phyloP scores from a whole-genome alignment of 2,329 filamentous ascomycete genomes.

The Ustulina deusta region DNA sequence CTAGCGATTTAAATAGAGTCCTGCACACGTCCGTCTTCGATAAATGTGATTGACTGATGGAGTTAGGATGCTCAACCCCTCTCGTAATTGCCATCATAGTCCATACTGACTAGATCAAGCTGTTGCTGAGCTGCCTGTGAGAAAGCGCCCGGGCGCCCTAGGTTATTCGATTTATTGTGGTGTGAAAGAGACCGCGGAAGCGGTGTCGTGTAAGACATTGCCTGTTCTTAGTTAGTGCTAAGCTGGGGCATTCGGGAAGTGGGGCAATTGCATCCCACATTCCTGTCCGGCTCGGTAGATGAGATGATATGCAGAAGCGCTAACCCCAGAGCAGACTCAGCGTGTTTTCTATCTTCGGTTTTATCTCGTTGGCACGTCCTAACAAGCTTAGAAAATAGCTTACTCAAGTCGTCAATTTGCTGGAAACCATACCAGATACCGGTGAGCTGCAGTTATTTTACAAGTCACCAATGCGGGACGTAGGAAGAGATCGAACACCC shows the following conservation, averaged over 20 bases:
- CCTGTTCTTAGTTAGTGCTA: neutral
- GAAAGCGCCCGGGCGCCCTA: too few species aligned
- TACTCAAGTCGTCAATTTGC: neutral
- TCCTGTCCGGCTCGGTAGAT: conserved; percentile 5
- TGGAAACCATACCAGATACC: too few species aligned
- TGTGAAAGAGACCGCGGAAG: neutral
- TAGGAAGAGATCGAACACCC: neutral
- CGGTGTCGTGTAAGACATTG: conserved; percentile 10
- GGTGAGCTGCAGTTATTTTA: neutral
- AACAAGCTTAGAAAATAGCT: neutral
- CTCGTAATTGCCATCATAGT: too few species aligned
- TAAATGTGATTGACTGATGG: neutral
- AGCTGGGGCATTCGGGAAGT: conserved; percentile 3
- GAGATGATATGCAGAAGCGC: conserved; percentile 3
- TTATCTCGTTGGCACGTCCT: neutral
- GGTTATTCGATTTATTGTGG: neutral
- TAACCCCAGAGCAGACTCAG: neutral
- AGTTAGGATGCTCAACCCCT: neutral
- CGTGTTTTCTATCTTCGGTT: neutral
- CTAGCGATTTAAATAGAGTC: neutral
- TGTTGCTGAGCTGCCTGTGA: too few species aligned
- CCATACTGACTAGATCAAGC: too few species aligned
- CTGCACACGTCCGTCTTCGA: neutral
- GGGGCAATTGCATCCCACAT: conserved; percentile 13
- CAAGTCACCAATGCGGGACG: too few species aligned